These are phyloP conservation scores for Ploettnerulaceae sp. DNA, from an alignment of 2,329 filamentous ascomycete species.

Conservation along the genomic window DNA sequence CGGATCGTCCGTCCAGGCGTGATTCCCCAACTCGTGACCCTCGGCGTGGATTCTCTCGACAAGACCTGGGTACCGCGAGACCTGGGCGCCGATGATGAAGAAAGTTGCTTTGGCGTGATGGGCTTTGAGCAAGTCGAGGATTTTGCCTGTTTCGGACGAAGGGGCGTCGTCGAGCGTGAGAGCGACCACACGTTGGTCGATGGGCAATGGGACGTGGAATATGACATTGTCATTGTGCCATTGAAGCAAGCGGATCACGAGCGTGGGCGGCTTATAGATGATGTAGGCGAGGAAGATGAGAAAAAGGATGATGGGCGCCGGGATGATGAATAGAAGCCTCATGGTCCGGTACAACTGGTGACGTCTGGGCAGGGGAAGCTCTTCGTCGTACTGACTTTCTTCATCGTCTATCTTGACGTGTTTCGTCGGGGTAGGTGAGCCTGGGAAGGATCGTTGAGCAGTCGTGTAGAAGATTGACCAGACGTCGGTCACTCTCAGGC, in stretches of 20 bases:
- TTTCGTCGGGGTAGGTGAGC: background rate
- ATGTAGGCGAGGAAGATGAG: conserved; percentile 51
- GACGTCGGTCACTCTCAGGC: conserved; percentile 12
- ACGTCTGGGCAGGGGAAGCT: background rate
- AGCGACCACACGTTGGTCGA: conserved; percentile 62
- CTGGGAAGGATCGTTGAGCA: background rate
- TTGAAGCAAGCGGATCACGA: conserved; percentile 66
- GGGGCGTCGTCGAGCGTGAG: conserved; percentile 87
- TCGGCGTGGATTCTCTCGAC: conserved; percentile 54
- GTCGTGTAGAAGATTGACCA: conserved; percentile 7
- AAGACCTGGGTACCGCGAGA: conserved; percentile 49
- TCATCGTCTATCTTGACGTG: conserved; percentile 34
- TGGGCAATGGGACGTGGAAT: conserved; percentile 59
- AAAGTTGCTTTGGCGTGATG: conserved; percentile 74
- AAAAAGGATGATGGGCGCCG: conserved; percentile 20
- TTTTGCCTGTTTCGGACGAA: conserved; percentile 64
- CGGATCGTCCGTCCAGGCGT: conserved; percentile 84
- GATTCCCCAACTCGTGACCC: conserved; percentile 75
- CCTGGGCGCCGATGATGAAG: conserved; percentile 81
- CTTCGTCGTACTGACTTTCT: conserved; percentile 16
- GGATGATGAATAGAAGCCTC: conserved; percentile 19
- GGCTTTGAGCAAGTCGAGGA: conserved; percentile 60
- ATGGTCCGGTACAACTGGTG: background rate
- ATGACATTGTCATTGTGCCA: conserved; percentile 72
- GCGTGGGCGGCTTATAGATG: conserved; percentile 75